Evolutionary conservation across 495 filamentous ascomycete genomes (phyloP).

Genomic region (Lepraria neglecta): DNA sequence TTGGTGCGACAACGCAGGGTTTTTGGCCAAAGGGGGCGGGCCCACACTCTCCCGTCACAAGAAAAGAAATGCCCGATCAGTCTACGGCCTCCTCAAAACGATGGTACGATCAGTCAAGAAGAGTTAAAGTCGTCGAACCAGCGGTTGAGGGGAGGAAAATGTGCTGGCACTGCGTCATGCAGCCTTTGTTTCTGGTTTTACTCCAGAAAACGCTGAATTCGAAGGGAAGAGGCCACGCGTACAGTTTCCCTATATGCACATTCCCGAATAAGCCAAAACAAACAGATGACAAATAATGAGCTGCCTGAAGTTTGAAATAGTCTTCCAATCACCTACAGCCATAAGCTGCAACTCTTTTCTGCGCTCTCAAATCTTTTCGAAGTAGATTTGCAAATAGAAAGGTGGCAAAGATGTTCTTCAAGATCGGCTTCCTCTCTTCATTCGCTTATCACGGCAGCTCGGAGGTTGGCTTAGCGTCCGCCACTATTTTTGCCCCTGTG

Average conservation of each 20-base stretch:
- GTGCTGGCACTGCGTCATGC: background rate
- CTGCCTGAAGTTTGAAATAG: no score
- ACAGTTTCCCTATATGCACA: constrained; percentile 11
- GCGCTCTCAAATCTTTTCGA: background rate
- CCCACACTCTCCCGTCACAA: background rate
- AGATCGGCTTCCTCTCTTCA: constrained; percentile 7
- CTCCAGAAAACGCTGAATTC: background rate
- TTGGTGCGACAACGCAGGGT: constrained; percentile 17
- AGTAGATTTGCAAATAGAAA: background rate
- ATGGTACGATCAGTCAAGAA: background rate
- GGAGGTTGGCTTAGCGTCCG: constrained; percentile 11
- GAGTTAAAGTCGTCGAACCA: background rate
- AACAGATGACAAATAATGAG: background rate
- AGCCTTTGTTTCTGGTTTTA: background rate
- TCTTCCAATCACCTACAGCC: no score
- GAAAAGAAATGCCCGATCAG: constrained; percentile 10
- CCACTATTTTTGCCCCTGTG: constrained; percentile 1
- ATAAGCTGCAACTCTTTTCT: no score
- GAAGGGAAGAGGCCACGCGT: background rate
- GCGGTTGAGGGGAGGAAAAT: background rate
- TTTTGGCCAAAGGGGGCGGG: background rate
- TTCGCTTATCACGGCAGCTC: constrained; percentile 13
- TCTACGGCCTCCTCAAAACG: background rate
- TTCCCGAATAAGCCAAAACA: constrained; percentile 10
- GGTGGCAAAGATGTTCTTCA: background rate